Conservation (phyloP, 2,329 filamentous ascomycete genomes). For the Penicillium sp. region DNA sequence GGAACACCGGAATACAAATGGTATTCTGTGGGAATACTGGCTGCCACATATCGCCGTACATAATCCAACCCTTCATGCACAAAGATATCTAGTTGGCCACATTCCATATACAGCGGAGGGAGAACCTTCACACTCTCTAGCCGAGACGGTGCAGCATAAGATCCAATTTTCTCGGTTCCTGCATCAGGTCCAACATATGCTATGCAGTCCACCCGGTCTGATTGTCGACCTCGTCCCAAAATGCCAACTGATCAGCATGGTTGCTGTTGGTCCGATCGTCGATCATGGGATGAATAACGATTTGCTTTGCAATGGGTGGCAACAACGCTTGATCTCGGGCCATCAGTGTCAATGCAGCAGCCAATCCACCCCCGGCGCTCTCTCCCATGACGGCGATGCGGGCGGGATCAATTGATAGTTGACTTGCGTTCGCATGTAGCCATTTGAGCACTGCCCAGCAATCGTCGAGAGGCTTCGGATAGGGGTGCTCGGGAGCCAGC, state of each 20-base stretch:
- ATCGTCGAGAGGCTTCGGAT: conserved; percentile 41
- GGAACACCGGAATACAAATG: conserved; percentile 46
- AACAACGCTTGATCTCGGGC: conserved; percentile 35
- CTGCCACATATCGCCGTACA: conserved; percentile 38
- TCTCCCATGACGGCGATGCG: conserved; percentile 57
- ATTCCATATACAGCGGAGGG: conserved; percentile 45
- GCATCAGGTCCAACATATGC: conserved; percentile 20
- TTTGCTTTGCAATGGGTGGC: conserved; percentile 38
- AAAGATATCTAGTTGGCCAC: conserved; percentile 46
- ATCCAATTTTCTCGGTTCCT: conserved; percentile 31
- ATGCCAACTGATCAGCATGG: conserved; percentile 10
- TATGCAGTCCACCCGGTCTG: conserved; percentile 23
- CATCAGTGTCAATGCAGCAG: conserved; percentile 55
- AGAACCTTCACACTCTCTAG: conserved; percentile 36
- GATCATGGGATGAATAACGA: conserved; percentile 46
- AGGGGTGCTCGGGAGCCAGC: conserved; percentile 44
- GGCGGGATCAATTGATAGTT: conserved; percentile 46
- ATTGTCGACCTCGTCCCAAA: conserved; percentile 22
- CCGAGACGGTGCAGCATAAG: conserved; percentile 37
- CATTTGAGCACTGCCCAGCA: conserved; percentile 41
- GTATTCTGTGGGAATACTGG: conserved; percentile 43
- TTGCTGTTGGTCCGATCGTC: conserved; percentile 34
- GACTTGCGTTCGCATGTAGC: conserved; percentile 29
- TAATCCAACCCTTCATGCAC: conserved; percentile 42
- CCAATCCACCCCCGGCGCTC: conserved; percentile 59